Percentiles rank a stretch among this genome's conserved stretches.
These are phyloP conservation scores for Beauveria pseudobassiana DNA, from an alignment of 2,329 filamentous ascomycete genomes.

Conservation along the genomic window DNA sequence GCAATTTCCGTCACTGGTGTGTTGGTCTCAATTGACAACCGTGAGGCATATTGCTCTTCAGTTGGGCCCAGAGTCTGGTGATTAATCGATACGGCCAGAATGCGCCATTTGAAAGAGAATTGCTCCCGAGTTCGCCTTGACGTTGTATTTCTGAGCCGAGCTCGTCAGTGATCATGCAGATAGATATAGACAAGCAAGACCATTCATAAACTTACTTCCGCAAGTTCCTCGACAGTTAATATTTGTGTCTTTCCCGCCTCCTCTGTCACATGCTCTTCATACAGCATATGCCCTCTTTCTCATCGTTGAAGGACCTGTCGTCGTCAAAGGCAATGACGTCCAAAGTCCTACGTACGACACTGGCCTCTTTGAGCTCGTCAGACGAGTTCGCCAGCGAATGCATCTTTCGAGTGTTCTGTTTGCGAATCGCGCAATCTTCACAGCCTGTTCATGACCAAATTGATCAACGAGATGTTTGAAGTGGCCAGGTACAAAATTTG, in stretches of 20 bases:
- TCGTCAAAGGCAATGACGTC: constrained; percentile 13
- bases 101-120: constrained; percentile 24
- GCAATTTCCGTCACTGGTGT: constrained; percentile 24
- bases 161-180: neutral
- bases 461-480: constrained; percentile 25
- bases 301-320: constrained; percentile 16
- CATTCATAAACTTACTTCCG: neutral
- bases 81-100: constrained; percentile 43
- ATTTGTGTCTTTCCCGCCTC: constrained; percentile 6
- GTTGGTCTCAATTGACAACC: constrained; percentile 28
- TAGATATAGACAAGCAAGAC: neutral
- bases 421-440: constrained; percentile 34
- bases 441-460: constrained; percentile 29
- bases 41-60: constrained; percentile 16
- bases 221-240: neutral
- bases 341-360: constrained; percentile 7
- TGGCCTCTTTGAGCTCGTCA: constrained; percentile 1
- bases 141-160: constrained; percentile 15
- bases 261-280: constrained; percentile 16
- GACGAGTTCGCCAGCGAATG: constrained; percentile 13
- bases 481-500: constrained; percentile 28
- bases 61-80: constrained; percentile 31
- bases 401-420: constrained; percentile 27
- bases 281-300: constrained; percentile 11
- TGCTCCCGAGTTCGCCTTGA: constrained; percentile 23